Base-by-base conservation (phyloP, 2,329 filamentous ascomycete species). In the Hypoxylon sp. region DNA sequence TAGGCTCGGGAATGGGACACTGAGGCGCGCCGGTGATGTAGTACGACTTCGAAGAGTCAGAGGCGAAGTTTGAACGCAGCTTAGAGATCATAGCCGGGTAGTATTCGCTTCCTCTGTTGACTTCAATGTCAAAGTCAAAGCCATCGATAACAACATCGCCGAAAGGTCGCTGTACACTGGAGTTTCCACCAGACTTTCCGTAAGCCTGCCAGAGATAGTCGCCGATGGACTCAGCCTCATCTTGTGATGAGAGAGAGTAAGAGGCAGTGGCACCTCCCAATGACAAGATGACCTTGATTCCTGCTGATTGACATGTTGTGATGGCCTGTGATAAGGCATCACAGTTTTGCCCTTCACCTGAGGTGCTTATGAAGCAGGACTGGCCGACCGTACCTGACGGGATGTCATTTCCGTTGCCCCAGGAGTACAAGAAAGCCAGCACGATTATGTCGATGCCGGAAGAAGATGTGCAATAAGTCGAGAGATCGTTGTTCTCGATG, bases 1-100 rank as follows among this genome's bases (percentile, higher is more conserved):
- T 81, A 1, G 77, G 78, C 57, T 84, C 83, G 0, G 83, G 82
- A n/a, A 83, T 77, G 1, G 79, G 76, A 63, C 83, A 85, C 62
- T 84, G 83, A 0, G 83, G 83, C 3, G 82, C 81, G 4, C 81
- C 82, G n/a, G 81, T 82, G 68, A 88, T 82, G 70, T 84, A 82
- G 68, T 82, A 84, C 7, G 72, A 74, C 50, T 79, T 77, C 21
- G 69, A 65, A 7, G 77, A 50, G 61, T 82, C 80, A 0, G 73
- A 71, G 7, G 71, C 75, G 58, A 82, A 81, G 63, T 75, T 77
- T 13, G 72, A 72, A 35, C 78, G 80, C 21, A 80, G 74, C 5
- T 65, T 71, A 17, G 67, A 69, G 50, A 77, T 76, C 70, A 77
- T 71, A 61, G 66, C 72, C 27, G 76, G 78, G 63, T 82, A 81